Percentiles rank a stretch among this genome's conserved stretches.
These are phyloP conservation scores for Colletotrichum sansevieriae DNA, from an alignment of 2,329 filamentous ascomycete genomes.

Conservation along the genomic window DNA sequence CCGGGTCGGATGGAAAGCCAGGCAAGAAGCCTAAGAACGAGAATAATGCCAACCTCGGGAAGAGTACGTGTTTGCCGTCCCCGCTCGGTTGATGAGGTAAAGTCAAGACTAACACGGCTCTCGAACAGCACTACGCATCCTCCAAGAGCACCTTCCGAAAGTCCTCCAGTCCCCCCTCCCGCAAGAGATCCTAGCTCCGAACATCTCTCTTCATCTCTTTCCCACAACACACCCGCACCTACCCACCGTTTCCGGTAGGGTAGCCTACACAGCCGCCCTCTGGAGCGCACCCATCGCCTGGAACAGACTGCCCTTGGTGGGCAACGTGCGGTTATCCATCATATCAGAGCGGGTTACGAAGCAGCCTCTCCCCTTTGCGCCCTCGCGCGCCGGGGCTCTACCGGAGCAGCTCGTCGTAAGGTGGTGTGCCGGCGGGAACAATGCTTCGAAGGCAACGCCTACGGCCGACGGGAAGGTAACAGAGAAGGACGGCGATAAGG, in stretches of 20 bases:
- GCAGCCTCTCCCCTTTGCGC: constrained; percentile 62
- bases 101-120: constrained; percentile 14
- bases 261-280: constrained; percentile 88
- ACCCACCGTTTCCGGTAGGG: constrained; percentile 89
- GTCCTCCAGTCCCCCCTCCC: constrained; percentile 77
- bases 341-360: constrained; percentile 89
- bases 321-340: constrained; percentile 90
- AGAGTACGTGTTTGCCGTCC: constrained; percentile 61
- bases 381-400: constrained; percentile 64
- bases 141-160: constrained; percentile 76
- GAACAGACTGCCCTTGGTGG: constrained; percentile 91
- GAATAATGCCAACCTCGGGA: constrained; percentile 73
- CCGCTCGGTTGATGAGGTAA: neutral
- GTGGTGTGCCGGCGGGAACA: constrained; percentile 78
- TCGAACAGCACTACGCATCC: constrained; percentile 69
- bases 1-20: constrained; percentile 17
- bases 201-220: constrained; percentile 79
- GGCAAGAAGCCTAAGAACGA: constrained; percentile 60
- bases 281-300: constrained; percentile 98
- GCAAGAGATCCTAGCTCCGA: constrained; percentile 81
- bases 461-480: constrained; percentile 56
- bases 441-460: constrained; percentile 49
- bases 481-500: constrained; percentile 70
- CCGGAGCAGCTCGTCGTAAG: constrained; percentile 90
- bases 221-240: constrained; percentile 87